Conservation (phyloP, 768 basidiomycete genomes). For the Lactarius deliciosus region DNA sequence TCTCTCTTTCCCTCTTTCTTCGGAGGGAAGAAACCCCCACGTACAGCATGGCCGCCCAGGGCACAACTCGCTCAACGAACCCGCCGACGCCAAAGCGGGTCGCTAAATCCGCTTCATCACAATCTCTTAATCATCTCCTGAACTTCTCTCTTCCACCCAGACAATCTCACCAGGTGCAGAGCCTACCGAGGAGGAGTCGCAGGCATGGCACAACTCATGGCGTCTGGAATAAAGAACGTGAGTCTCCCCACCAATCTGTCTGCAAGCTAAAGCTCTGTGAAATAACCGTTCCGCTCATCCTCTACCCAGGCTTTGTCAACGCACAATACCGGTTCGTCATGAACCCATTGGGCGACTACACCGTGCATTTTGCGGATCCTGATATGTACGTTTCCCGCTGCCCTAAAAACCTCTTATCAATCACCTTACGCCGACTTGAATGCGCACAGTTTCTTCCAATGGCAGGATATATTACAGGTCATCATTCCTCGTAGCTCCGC, state of each 20-base stretch:
- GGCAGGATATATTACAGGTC: slow-evolving; percentile 94
- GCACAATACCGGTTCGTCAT: slow-evolving; percentile 95
- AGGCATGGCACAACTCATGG: slow-evolving; percentile 60
- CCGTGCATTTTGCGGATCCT: slow-evolving; percentile 95
- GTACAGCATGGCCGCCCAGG: slow-evolving; percentile 26
- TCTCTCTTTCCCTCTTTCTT: slow-evolving; percentile 43
- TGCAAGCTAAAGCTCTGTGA: neutral
- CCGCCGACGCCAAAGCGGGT: slow-evolving; percentile 54
- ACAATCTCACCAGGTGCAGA: slow-evolving; percentile 57
- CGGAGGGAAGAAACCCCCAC: slow-evolving; percentile 48
- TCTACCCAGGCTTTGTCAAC: slow-evolving; percentile 83
- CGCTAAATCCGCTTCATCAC: slow-evolving; percentile 65
- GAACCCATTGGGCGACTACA: slow-evolving; percentile 89
- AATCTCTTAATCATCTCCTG: slow-evolving; percentile 81
- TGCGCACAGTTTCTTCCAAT: slow-evolving; percentile 78
- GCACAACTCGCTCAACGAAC: slow-evolving; percentile 34
- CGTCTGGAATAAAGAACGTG: slow-evolving; percentile 91
- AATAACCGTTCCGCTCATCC: slow-evolving; percentile 28
- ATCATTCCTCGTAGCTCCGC: slow-evolving; percentile 85
- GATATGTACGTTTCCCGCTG: slow-evolving; percentile 76
- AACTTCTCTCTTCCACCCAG: slow-evolving; percentile 93
- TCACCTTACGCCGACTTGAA: slow-evolving; percentile 15
- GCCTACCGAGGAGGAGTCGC: slow-evolving; percentile 72
- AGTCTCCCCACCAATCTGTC: slow-evolving; percentile 39
- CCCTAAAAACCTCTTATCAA: slow-evolving; percentile 24